Evolutionary conservation across 1,284 basidiomycete species (phyloP).

Genomic region (Hypsizygus ulmarius): DNA sequence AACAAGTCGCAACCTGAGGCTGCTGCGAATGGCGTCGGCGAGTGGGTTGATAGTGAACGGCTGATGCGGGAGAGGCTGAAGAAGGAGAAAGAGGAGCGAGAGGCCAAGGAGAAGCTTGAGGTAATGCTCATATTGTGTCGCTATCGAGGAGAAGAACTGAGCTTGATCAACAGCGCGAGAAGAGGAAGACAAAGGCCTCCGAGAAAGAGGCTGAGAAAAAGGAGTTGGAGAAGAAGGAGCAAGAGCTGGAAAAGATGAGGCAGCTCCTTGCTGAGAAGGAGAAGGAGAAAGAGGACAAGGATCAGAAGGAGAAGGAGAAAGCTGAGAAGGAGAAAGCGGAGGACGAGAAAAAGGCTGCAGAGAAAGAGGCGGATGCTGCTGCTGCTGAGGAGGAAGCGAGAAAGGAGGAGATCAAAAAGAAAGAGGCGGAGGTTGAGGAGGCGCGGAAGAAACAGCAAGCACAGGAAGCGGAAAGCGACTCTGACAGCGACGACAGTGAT

Average conservation of each 20-base stretch:
- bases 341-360: slow-evolving; percentile 37
- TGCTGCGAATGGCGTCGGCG: slow-evolving; percentile 59
- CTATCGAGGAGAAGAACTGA: slow-evolving; percentile 10
- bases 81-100: slow-evolving; percentile 67
- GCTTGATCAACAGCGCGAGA: slow-evolving; percentile 47
- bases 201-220: slow-evolving; percentile 50
- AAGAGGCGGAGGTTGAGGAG: slow-evolving; percentile 25
- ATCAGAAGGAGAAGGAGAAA: slow-evolving; percentile 41
- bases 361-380: slow-evolving; percentile 28
- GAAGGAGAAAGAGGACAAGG: slow-evolving; percentile 47
- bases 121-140: slow-evolving; percentile 36
- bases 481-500: slow-evolving; percentile 27
- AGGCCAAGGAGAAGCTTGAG: slow-evolving; percentile 54
- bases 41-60: slow-evolving; percentile 72
- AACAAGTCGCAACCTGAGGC: slow-evolving; percentile 76
- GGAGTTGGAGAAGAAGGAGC: slow-evolving; percentile 46
- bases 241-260: slow-evolving; percentile 47
- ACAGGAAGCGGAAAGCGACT: slow-evolving; percentile 14
- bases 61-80: slow-evolving; percentile 67
- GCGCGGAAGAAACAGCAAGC: slow-evolving; percentile 21
- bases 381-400: slow-evolving; percentile 21
- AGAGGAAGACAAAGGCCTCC: slow-evolving; percentile 47
- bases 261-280: slow-evolving; percentile 48
- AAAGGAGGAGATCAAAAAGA: slow-evolving; percentile 34
- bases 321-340: slow-evolving; percentile 44